Conservation (phyloP, 176 grass and related monocot genomes). For the Tuctoria greenei region DNA sequence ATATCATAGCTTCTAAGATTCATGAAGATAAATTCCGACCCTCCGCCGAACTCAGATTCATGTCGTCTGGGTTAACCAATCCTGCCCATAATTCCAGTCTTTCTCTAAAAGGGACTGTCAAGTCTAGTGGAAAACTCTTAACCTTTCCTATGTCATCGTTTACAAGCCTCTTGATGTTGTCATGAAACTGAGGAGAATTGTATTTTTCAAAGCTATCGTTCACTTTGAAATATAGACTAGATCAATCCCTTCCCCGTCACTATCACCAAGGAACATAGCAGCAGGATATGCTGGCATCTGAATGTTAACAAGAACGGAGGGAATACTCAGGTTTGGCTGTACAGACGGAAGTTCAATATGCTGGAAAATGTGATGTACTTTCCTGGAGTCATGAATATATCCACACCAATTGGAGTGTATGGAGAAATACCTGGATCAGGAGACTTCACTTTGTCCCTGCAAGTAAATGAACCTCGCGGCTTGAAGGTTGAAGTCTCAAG, state of each 20-base stretch:
- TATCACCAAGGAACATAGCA: slow-evolving; percentile 91
- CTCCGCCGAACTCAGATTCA: slow-evolving; percentile 78
- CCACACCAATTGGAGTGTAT: no score
- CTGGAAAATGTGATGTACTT: slow-evolving; percentile 89
- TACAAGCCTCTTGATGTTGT: slow-evolving; percentile 81
- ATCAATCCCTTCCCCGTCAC: slow-evolving; percentile 75
- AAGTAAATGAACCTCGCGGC: slow-evolving; percentile 46
- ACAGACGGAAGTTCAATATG: slow-evolving; percentile 78
- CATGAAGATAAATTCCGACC: no score
- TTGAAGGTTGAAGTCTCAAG: slow-evolving; percentile 86
- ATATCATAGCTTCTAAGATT: no score
- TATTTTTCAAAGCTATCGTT: slow-evolving; percentile 87
- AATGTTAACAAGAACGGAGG: slow-evolving; percentile 84
- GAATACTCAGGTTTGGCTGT: slow-evolving; percentile 68
- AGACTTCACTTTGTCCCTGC: slow-evolving; percentile 86
- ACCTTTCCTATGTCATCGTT: slow-evolving; percentile 79
- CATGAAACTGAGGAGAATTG: slow-evolving; percentile 76
- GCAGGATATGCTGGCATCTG: slow-evolving; percentile 97
- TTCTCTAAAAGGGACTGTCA: slow-evolving; percentile 70
- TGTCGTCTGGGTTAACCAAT: slow-evolving; percentile 81
- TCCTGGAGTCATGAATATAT: slow-evolving; percentile 74
- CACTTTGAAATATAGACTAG: slow-evolving; percentile 91
- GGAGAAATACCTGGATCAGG: slow-evolving; percentile 55
- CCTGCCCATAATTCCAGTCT: slow-evolving; percentile 94
- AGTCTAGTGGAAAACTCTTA: slow-evolving; percentile 85